Evolutionary conservation across 2,329 filamentous ascomycete species (phyloP).

Genomic region (Colletotrichum eleusines): DNA sequence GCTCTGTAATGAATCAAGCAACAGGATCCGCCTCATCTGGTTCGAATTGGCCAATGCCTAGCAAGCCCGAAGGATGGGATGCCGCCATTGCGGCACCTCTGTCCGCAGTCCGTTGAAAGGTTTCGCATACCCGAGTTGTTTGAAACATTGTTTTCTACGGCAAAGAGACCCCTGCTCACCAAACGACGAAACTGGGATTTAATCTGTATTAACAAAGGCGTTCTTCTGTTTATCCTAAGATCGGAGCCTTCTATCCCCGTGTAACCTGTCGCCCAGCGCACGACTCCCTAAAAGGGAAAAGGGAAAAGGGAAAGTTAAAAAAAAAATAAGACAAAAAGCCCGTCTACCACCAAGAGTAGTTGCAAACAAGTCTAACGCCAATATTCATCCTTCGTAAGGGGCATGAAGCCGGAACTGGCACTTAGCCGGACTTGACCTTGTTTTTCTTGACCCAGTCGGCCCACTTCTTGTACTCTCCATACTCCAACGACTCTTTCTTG

Average conservation of each 20-base stretch:
- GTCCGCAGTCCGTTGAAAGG: background rate
- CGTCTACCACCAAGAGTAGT: background rate
- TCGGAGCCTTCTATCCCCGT: slow-evolving; percentile 24
- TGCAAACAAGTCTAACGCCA: slow-evolving; percentile 23
- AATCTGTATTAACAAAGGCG: slow-evolving; percentile 31
- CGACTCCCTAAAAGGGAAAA: slow-evolving; percentile 2
- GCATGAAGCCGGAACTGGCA: background rate
- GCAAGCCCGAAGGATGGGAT: background rate
- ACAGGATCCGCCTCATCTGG: background rate
- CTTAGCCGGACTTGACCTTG: slow-evolving; percentile 37
- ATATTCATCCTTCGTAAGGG: slow-evolving; percentile 7
- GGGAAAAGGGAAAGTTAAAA: background rate
- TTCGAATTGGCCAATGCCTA: background rate
- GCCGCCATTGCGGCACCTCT: background rate
- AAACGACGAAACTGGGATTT: background rate
- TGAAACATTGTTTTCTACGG: background rate
- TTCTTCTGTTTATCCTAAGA: slow-evolving; percentile 23
- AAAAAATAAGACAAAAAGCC: background rate
- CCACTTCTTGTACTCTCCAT: slow-evolving; percentile 83
- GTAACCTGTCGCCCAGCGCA: background rate
- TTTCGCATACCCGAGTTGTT: background rate
- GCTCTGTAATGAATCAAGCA: background rate
- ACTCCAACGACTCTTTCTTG: slow-evolving; percentile 77
- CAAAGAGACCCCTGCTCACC: background rate
- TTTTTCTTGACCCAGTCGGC: slow-evolving; percentile 73